Conservation (phyloP, 192 early-diverging fungal genomes). For the Piromyces finnis region DNA sequence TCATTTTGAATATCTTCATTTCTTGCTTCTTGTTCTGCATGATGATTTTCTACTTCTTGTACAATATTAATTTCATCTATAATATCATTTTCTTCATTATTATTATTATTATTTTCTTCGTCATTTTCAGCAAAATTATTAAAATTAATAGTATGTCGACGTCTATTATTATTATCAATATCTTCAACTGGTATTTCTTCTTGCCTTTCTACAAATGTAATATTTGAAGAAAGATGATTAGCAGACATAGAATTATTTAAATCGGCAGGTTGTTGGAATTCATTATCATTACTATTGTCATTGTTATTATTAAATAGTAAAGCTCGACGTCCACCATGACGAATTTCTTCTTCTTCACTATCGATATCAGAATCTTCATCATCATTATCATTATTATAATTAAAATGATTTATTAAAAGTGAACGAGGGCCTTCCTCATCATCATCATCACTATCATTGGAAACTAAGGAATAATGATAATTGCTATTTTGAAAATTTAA, state of each 20-base stretch:
- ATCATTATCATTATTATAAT: neutral
- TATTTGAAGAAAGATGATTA: too few relatives aligned
- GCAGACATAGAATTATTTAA: too few relatives aligned
- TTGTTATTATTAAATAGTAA: neutral
- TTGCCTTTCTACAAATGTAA: neutral
- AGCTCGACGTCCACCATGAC: neutral
- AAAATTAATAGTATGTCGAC: neutral
- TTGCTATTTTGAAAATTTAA: neutral
- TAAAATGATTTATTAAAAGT: neutral
- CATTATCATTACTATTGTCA: neutral
- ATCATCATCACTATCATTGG: neutral
- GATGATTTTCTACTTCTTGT: neutral
- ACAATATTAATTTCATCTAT: neutral
- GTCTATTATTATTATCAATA: neutral
- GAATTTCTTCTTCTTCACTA: neutral
- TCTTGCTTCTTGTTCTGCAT: neutral
- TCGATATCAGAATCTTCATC: neutral
- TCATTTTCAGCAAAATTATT: too few relatives aligned
- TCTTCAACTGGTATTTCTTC: neutral
- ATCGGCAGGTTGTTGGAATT: too few relatives aligned
- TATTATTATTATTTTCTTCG: too few relatives aligned
- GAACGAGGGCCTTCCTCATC: neutral
- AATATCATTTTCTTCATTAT: neutral
- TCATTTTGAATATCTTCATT: neutral
- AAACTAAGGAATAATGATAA: neutral